Conservation (phyloP, 1,139 yeast species). For the Saccharomyces uvarum region DNA sequence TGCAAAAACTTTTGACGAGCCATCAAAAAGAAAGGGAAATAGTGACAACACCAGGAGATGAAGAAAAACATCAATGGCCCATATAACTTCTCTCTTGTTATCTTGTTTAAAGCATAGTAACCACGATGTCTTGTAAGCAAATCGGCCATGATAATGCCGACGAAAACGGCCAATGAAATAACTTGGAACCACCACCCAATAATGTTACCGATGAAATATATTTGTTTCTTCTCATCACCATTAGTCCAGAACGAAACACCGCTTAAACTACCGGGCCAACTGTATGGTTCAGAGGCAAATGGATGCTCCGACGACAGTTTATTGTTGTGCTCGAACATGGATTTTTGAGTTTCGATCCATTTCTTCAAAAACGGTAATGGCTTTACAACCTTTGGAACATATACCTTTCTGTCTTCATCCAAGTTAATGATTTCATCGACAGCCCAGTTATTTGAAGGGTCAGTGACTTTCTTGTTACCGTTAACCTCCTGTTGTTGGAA, state of each 20-base stretch:
- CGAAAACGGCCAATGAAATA: constrained; percentile 54
- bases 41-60: constrained; percentile 82
- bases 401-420: constrained; percentile 52
- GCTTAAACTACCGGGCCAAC: constrained; percentile 87
- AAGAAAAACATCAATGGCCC: constrained; percentile 79
- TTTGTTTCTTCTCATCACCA: constrained; percentile 56
- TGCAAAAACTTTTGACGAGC: constrained; percentile 88
- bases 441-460: constrained; percentile 63
- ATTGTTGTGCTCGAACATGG: constrained; percentile 91
- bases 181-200: constrained; percentile 90
- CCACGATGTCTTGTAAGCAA: constrained; percentile 72
- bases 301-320: constrained; percentile 85
- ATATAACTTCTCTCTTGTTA: constrained; percentile 67
- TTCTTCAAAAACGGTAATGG: constrained; percentile 67
- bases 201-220: constrained; percentile 83
- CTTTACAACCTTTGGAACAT: constrained; percentile 49
- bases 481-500: constrained; percentile 86
- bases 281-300: constrained; percentile 84
- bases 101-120: constrained; percentile 46
- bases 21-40: constrained; percentile 87
- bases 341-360: constrained; percentile 80
- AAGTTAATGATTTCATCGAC: constrained; percentile 67
- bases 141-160: constrained; percentile 63
- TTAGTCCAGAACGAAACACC: constrained; percentile 98
- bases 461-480: constrained; percentile 78